A percentile compares a stretch with the other conserved stretches of the same genome.
These are phyloP conservation scores for Oxyria digyna DNA, from an alignment of 148 eudicot species.

Conservation along the genomic window DNA sequence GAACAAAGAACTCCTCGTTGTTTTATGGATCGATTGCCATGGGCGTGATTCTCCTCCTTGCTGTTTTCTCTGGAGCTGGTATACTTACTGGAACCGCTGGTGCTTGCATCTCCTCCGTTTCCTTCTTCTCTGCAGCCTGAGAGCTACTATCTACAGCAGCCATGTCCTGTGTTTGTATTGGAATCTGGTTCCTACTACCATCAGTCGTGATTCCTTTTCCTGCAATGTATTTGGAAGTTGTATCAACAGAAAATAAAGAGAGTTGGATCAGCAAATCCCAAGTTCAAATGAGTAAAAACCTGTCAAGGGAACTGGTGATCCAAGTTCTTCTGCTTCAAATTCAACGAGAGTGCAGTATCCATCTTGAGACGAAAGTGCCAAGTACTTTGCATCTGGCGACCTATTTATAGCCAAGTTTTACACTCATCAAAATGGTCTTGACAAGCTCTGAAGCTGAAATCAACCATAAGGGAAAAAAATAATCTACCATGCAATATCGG, in stretches of 20 bases:
- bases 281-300: constrained; percentile 26
- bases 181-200: constrained; percentile 10
- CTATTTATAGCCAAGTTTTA: constrained; percentile 18
- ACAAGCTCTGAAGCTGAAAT: constrained; percentile 1
- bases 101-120: constrained; percentile 18
- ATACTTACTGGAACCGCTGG: constrained; percentile 10
- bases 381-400: constrained; percentile 64
- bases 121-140: constrained; percentile 13
- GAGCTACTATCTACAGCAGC: constrained; percentile 13
- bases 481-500: constrained; percentile 81
- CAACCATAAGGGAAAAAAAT: not conserved
- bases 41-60: constrained; percentile 87
- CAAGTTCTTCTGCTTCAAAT: constrained; percentile 74
- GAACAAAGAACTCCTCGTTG: not conserved
- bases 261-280: not conserved
- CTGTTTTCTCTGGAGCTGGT: constrained; percentile 41
- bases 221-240: constrained; percentile 11
- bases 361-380: constrained; percentile 88
- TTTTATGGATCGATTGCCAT: constrained; percentile 58
- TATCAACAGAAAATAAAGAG: not conserved
- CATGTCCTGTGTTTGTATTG: constrained; percentile 16
- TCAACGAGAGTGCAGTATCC: constrained; percentile 90
- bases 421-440: constrained; percentile 6
- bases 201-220: constrained; percentile 11
- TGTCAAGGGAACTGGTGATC: constrained; percentile 41